Conservation (phyloP, 257 asterid genomes). For the Solanum verrucosum region DNA sequence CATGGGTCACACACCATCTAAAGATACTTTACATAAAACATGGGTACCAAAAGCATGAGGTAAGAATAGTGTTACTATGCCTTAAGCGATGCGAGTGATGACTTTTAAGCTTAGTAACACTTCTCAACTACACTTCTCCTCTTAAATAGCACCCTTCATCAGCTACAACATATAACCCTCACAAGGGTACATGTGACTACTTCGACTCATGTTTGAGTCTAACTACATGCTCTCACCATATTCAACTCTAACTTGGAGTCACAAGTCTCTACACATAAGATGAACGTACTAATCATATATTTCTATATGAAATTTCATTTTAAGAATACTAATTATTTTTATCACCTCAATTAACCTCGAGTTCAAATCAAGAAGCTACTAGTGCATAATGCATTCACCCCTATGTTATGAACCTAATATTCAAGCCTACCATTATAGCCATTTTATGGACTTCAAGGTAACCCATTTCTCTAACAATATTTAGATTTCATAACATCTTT, state of each 20-base stretch:
- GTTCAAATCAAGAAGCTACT: background rate
- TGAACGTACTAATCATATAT: background rate
- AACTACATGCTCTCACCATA: background rate
- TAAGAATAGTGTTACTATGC: background rate
- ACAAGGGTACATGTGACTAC: background rate
- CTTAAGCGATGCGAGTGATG: background rate
- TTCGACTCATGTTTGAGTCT: background rate
- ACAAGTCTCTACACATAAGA: no score
- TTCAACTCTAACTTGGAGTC: background rate
- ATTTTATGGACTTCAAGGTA: background rate
- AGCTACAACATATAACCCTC: background rate
- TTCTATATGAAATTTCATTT: background rate
- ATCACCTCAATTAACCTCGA: background rate
- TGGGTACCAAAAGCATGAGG: background rate
- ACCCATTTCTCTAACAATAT: background rate
- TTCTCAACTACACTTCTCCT: background rate
- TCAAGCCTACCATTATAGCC: background rate
- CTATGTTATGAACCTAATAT: background rate
- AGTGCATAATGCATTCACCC: background rate
- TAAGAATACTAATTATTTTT: background rate
- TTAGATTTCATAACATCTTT: background rate
- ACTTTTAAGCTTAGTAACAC: background rate
- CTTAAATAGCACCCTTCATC: background rate
- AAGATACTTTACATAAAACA: background rate
- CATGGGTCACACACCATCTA: background rate